phyloP scores from a whole-genome alignment of 2,329 filamentous ascomycete genomes.

The Monosporascus sp. region DNA sequence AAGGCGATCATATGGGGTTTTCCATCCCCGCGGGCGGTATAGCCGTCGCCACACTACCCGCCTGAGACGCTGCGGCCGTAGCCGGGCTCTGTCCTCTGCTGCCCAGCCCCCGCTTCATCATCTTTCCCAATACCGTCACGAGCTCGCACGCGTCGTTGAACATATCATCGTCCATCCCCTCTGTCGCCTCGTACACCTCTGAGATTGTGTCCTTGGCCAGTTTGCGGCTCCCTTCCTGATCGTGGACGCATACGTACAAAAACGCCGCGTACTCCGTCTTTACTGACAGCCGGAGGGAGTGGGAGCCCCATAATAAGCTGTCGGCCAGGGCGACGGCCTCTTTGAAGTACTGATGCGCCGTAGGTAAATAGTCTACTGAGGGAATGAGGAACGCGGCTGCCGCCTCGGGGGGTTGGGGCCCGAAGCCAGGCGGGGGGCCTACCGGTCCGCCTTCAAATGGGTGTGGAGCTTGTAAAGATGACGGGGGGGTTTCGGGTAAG shows the following conservation, averaged over 20 bases:
- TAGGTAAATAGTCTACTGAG: slow-evolving; percentile 72
- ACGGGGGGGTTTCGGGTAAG: slow-evolving; percentile 35
- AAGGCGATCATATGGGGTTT: slow-evolving; percentile 13
- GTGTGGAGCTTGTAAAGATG: slow-evolving; percentile 44
- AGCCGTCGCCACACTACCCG: slow-evolving; percentile 12
- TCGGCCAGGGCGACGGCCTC: slow-evolving; percentile 73
- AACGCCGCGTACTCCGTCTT: slow-evolving; percentile 93
- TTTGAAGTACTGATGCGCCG: slow-evolving; percentile 75
- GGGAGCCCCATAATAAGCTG: slow-evolving; percentile 73
- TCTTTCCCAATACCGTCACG: slow-evolving; percentile 78
- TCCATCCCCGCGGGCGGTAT: slow-evolving; percentile 18
- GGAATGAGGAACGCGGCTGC: slow-evolving; percentile 74
- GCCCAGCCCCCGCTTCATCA: slow-evolving; percentile 71
- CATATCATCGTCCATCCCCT: slow-evolving; percentile 92
- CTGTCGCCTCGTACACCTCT: slow-evolving; percentile 85
- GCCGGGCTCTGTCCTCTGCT: slow-evolving; percentile 10
- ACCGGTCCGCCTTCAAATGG: slow-evolving; percentile 55
- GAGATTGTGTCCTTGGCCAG: slow-evolving; percentile 79
- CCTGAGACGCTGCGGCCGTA: slow-evolving; percentile 12
- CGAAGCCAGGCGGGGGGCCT: slow-evolving; percentile 50
- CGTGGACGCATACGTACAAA: slow-evolving; percentile 86
- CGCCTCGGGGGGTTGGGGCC: slow-evolving; percentile 30
- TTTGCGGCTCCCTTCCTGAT: slow-evolving; percentile 67
- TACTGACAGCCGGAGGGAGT: slow-evolving; percentile 82
- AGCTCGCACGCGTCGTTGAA: slow-evolving; percentile 88